Evolutionary conservation across 1,139 yeast genomes (phyloP), one percentile per base, ranked within the genome.

Genomic region (Hemisphaericaspora subhashii): DNA sequence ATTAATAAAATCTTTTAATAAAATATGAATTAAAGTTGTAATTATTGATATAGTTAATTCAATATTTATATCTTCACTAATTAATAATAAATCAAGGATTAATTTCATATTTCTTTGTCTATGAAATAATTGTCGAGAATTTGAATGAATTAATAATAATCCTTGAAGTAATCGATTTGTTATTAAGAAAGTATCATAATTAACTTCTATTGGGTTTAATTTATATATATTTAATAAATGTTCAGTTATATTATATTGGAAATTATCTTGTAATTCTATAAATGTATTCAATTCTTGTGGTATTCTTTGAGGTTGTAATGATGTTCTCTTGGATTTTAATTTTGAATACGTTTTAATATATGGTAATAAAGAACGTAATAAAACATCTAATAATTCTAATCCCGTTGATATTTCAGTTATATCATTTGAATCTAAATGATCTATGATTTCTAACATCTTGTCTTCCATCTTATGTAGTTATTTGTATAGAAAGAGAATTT

Each of bases 131-230:
- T 58, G 50, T 34, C 89, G 60, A 14, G 85, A 78, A 2, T 63
- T 63, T 2, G 83, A 74, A 53, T 85, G 94, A 7, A 84, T 43
- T 37, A 85, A 60, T 17, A 85, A 63, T 8, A 79, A 57, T 0
- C 92, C 94, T 48, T 83, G 87, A 5, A 83, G 57, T 2, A 77
- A 60, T 31, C 72, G 69, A 42, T 80, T 68, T 38, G 63, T 58
- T 14, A 48, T 57, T 4, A 63, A 48, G 2, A 62, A 36, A 8
- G 43, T 24, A 1, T 41, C 39, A 2, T n/a, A n/a, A n/a, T n/a
- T n/a, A n/a, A n/a, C n/a, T n/a, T n/a, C n/a, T n/a, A n/a, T n/a
- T 3, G 36, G 37, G 31, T 47, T 40, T 3, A 58, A 40, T 29
- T 46, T 52, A 42, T 66, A 61, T 27, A 55, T 50, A 29, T 49